Base-by-base conservation (phyloP, 768 basidiomycete species). In the Tricholomella constricta region DNA sequence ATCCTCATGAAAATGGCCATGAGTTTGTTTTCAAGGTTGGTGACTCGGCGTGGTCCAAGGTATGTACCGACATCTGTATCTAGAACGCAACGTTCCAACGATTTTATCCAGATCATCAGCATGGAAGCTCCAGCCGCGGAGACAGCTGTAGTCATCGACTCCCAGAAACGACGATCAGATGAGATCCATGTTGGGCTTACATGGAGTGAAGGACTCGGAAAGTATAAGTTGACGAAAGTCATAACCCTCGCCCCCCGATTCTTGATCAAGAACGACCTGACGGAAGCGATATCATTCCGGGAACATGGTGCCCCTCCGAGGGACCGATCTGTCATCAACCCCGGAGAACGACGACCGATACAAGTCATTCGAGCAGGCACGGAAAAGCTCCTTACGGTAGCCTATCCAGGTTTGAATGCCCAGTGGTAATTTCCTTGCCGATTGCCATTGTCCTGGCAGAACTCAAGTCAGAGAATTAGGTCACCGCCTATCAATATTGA, bases 151-250 rank as follows among this genome's bases (percentile, higher is more conserved):
- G 81, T 86, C 31, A 78, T 94, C 36, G 76, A 84, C 2, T 85
- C 88, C 8, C 71, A 80, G 37, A 75, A 73, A 26, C 84, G 85
- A 47, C 84, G 77, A 56, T 72, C 78, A 2, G 84, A 89, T 42
- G 84, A 87, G 65, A 78, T 86, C 47, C 90, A 94, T 65, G 69
- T 91, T 41, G 97, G 96, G 2, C 62, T 99, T 34, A 95, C 94
- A 4, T 98, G 95, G 84, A 79, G 82, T 15, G 94, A 96, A 69
- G 97, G 95, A 1, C 74, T 87, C n/a, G 97, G 97, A 31, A 98
- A 97, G 76, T 98, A 98, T 69, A 98, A 98, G 65, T 74, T 98
- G 29, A 89, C 88, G 23, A 98, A 98, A 72, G 88, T 98, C 59
- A 86, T 99, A 58, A 95, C 91, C 0, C 73, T 98, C 32, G 78